phyloP scores from a whole-genome alignment of 345 rosid species.

The Eutrema yunnanense region DNA sequence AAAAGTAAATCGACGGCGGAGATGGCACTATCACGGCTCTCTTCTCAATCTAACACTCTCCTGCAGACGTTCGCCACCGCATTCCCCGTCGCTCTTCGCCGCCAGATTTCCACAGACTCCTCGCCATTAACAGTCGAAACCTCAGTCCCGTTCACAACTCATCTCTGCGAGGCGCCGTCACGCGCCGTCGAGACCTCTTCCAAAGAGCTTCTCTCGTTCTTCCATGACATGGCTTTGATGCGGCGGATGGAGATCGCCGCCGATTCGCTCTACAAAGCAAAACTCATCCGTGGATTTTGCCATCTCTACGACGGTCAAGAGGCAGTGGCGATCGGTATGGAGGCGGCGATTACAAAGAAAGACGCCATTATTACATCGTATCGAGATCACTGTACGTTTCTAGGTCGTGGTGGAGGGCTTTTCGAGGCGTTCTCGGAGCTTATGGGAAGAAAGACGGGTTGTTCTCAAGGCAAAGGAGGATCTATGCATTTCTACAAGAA shows the following conservation, averaged over 20 bases:
- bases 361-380: constrained; percentile 79
- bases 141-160: constrained; percentile 69
- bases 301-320: constrained; percentile 94
- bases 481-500: constrained; percentile 93
- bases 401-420: constrained; percentile 70
- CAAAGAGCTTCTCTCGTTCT: constrained; percentile 60
- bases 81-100: constrained; percentile 25
- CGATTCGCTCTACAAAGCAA: constrained; percentile 87
- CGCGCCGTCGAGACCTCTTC: constrained; percentile 62
- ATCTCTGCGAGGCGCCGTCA: constrained; percentile 62
- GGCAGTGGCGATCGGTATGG: constrained; percentile 86
- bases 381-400: constrained; percentile 75
- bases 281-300: constrained; percentile 88
- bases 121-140: constrained; percentile 65
- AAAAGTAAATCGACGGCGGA: background rate
- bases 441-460: constrained; percentile 74
- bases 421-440: constrained; percentile 66
- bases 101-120: constrained; percentile 60
- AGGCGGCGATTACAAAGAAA: constrained; percentile 68
- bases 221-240: constrained; percentile 71
- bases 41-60: constrained; percentile 31
- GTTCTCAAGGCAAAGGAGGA: constrained; percentile 82
- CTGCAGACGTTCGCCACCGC: constrained; percentile 30
- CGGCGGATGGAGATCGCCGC: constrained; percentile 91
- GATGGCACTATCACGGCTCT: constrained; percentile 57